Evolutionary conservation across 805 yeast genomes (phyloP).

Genomic region (Debaryomyces tyrocola): DNA sequence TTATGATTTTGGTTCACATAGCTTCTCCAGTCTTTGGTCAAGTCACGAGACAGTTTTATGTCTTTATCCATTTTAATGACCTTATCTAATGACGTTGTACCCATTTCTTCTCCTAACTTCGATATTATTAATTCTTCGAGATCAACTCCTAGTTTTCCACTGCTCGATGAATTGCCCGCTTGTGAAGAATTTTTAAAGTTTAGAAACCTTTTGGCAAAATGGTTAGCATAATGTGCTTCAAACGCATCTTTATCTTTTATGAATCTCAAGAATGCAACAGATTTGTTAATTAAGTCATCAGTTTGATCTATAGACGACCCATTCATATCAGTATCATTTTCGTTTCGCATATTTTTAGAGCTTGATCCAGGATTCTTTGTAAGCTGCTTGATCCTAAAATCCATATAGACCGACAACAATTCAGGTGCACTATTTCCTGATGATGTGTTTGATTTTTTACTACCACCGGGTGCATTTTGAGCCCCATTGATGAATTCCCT

Average conservation of each 20-base stretch:
- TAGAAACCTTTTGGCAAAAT: slow-evolving; percentile 74
- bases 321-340: slow-evolving; percentile 3
- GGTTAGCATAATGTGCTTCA: slow-evolving; percentile 81
- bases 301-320: slow-evolving; percentile 18
- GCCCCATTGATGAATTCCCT: slow-evolving; percentile 57
- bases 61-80: slow-evolving; percentile 88
- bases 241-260: slow-evolving; percentile 83
- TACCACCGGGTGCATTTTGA: slow-evolving; percentile 5
- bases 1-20: slow-evolving; percentile 8
- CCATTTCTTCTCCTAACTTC: slow-evolving; percentile 71
- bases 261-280: slow-evolving; percentile 63
- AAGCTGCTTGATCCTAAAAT: slow-evolving; percentile 36
- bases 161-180: slow-evolving; percentile 12
- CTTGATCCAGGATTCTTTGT: slow-evolving; percentile 20
- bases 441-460: slow-evolving; percentile 40
- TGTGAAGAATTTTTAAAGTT: slow-evolving; percentile 30
- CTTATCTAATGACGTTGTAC: slow-evolving; percentile 74
- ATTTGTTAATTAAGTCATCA: slow-evolving; percentile 47
- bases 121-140: slow-evolving; percentile 69
- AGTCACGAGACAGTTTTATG: slow-evolving; percentile 48
- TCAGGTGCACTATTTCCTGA: slow-evolving; percentile 36
- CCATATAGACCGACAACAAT: slow-evolving; percentile 40
- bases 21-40: slow-evolving; percentile 40
- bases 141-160: slow-evolving; percentile 49
- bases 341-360: slow-evolving; percentile 10